Base-by-base conservation (phyloP, 1,139 yeast genomes). In the Suhomyces anneliseae region DNA sequence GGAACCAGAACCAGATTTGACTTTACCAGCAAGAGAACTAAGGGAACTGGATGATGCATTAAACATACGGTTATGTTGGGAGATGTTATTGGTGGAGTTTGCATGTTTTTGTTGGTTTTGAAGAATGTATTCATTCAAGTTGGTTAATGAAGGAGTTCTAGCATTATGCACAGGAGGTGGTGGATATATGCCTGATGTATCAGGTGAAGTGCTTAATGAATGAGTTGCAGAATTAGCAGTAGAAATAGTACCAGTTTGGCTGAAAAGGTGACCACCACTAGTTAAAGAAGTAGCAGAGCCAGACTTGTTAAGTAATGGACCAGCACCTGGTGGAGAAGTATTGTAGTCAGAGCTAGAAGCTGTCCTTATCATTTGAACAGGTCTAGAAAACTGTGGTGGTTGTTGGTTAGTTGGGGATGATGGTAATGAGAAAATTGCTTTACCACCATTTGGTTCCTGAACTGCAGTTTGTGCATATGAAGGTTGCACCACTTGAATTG, bases 171-270 rank as follows among this genome's bases (percentile, higher is more conserved):
- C 24, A 19, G 6, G 6, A 36, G 50, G 8, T 6, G 56, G 55
- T 2, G 56, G 55, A 38, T 49, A 51, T 48, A 49, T 46, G 24
- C 48, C 45, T 9, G 47, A 31, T 35, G 47, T 46, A 39, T 69
- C 74, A 6, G 76, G 76, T 3, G 71, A 64, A 2, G 75, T 70
- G 47, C 70, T 64, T 27, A 71, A 57, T 2, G 71, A 65, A 36
- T 61, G 69, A 41, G 55, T 45, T 3, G 62, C 60, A 36, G 65
- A 58, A 43, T 58, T 62, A 29, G 58, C 53, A 15, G 65, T 55
- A 19, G 65, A 55, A 7, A 51, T 43, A 39, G 55, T 51, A 12
- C 58, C 57, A 5, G 54, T 43, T 11, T 54, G 52, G 54, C 59
- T 43, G 57, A 62, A 55, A 44, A 62, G 47, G 27, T 58, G 60